Evolutionary conservation across 257 asterid genomes (phyloP).

Genomic region (Nicotiana attenuata): DNA sequence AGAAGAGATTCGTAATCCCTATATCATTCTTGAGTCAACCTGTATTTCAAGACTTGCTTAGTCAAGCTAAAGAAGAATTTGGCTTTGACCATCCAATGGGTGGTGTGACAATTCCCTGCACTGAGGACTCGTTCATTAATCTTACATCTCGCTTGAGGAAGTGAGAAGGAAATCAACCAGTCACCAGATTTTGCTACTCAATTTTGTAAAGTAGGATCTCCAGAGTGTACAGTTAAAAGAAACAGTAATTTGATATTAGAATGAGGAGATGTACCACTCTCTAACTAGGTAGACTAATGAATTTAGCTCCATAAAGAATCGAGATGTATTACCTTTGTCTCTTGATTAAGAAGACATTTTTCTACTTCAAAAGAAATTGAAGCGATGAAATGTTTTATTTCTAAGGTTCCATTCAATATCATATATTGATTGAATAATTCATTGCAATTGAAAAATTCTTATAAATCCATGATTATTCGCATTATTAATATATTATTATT

Average conservation of each 20-base stretch:
- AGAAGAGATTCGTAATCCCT: constrained; percentile 28
- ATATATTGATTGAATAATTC: background rate
- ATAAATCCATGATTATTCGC: too few relatives aligned
- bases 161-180: background rate
- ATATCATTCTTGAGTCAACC: constrained; percentile 34
- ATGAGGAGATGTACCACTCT: too few relatives aligned
- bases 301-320: too few relatives aligned
- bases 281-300: background rate
- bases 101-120: constrained; percentile 47
- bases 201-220: background rate
- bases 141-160: constrained; percentile 22
- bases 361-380: background rate
- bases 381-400: background rate
- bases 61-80: constrained; percentile 30
- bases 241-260: background rate
- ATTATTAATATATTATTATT: too few relatives aligned
- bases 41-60: constrained; percentile 36
- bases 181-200: background rate
- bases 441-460: background rate
- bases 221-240: background rate
- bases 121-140: constrained; percentile 24
- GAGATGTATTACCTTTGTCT: background rate
- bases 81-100: constrained; percentile 53
- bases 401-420: background rate
- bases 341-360: background rate